Evolutionary conservation across 305 asterid genomes (phyloP).

Genomic region (Fraxinus floribunda): DNA sequence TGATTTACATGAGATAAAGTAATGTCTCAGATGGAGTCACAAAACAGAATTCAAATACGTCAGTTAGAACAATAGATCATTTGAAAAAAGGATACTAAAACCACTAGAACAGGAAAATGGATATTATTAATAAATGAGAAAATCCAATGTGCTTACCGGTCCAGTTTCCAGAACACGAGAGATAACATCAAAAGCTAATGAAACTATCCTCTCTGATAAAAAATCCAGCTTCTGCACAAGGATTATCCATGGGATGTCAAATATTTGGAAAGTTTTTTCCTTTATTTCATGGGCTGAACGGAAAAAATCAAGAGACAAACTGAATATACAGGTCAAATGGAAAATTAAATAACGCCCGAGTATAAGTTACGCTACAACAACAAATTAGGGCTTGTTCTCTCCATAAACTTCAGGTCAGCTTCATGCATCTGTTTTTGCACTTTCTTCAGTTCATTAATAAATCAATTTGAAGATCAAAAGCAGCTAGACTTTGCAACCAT

Average conservation of each 20-base stretch:
- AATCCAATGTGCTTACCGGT: slow-evolving; percentile 33
- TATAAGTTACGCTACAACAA: not conserved
- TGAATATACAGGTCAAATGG: not conserved
- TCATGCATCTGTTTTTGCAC: not conserved
- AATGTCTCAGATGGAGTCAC: slow-evolving; percentile 14
- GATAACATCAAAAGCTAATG: slow-evolving; percentile 44
- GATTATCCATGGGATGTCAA: not conserved
- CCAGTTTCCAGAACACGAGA: slow-evolving; percentile 45
- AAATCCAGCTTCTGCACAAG: slow-evolving; percentile 37
- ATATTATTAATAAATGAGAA: not conserved
- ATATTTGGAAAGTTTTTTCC: not conserved
- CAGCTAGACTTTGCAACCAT: not conserved
- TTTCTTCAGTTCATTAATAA: not conserved
- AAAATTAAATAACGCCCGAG: not conserved
- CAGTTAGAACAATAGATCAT: not conserved
- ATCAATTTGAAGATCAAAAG: not conserved
- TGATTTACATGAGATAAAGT: slow-evolving; percentile 6
- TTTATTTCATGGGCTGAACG: not conserved
- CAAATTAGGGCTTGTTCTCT: not conserved
- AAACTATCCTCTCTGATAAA: slow-evolving; percentile 39
- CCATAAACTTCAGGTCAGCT: not conserved
- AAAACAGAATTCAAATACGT: not conserved
- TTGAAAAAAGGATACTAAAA: not conserved
- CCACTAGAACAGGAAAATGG: slow-evolving; percentile 4
- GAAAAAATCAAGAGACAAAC: slow-evolving; percentile 15